These are phyloP conservation scores for Boletus semigastroideus DNA, from an alignment of 1,284 basidiomycete genomes.

Conservation along the genomic window DNA sequence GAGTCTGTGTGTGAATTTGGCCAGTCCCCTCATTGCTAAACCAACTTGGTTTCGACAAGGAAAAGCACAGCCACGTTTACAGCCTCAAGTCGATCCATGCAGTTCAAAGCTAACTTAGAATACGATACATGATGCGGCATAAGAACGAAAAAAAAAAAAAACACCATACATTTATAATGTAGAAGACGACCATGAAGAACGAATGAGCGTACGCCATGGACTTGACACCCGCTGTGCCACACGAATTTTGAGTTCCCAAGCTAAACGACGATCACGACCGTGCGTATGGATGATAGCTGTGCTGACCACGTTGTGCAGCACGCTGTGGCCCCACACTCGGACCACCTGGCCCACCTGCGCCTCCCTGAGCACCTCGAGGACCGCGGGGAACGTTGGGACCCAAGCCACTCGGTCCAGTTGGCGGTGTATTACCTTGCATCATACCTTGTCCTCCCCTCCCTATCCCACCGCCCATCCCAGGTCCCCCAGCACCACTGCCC, in stretches of 20 bases:
- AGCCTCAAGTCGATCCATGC: not conserved
- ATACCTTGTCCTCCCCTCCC: constrained; percentile 36
- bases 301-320: constrained; percentile 65
- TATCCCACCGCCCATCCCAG: constrained; percentile 40
- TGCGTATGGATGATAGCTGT: constrained; percentile 79
- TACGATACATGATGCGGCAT: constrained; percentile 6
- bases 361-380: constrained; percentile 58
- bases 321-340: constrained; percentile 71
- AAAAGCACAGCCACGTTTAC: not conserved
- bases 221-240: constrained; percentile 5
- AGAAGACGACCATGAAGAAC: constrained; percentile 2
- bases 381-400: constrained; percentile 65
- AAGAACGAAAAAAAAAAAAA: not conserved
- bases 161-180: constrained; percentile 20
- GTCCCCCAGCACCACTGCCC: constrained; percentile 37
- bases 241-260: constrained; percentile 14
- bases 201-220: constrained; percentile 5
- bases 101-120: not conserved
- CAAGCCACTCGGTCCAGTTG: constrained; percentile 38
- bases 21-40: not conserved
- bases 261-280: constrained; percentile 41
- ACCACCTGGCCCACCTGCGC: constrained; percentile 42
- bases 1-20: not conserved
- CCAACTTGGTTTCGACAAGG: not conserved
- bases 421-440: constrained; percentile 33